Conservation (phyloP, 768 basidiomycete species). For the Kwoniella dendrophila region DNA sequence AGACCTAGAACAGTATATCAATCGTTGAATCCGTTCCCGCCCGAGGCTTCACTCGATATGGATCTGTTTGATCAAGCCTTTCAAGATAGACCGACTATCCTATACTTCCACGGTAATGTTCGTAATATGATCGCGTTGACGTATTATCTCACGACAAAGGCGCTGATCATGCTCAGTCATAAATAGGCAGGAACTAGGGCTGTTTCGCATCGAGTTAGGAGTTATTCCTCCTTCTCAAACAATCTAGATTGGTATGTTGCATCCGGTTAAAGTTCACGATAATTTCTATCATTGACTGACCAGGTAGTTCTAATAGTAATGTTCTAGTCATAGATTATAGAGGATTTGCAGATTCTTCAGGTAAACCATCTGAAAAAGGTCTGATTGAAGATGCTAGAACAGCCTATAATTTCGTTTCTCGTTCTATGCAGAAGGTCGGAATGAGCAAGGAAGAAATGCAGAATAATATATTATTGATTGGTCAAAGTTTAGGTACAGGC, state of each 20-base stretch:
- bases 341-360: slow-evolving; percentile 85
- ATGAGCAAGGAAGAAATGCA: slow-evolving; percentile 56
- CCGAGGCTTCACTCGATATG: slow-evolving; percentile 56
- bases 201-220: slow-evolving; percentile 65
- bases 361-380: slow-evolving; percentile 74
- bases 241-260: slow-evolving; percentile 41
- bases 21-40: slow-evolving; percentile 39
- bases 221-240: slow-evolving; percentile 67
- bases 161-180: background rate
- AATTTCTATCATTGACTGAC: background rate
- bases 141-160: background rate
- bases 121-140: background rate
- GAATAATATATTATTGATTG: slow-evolving; percentile 70
- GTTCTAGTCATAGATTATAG: slow-evolving; percentile 88
- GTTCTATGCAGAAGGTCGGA: slow-evolving; percentile 14
- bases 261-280: background rate
- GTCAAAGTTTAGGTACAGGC: slow-evolving; percentile 87
- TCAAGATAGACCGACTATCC: slow-evolving; percentile 67
- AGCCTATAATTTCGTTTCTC: slow-evolving; percentile 75
- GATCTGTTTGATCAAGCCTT: slow-evolving; percentile 64
- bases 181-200: slow-evolving; percentile 71
- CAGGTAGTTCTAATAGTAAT: slow-evolving; percentile 62
- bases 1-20: slow-evolving; percentile 50
- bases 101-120: slow-evolving; percentile 88
- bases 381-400: slow-evolving; percentile 70